These are phyloP conservation scores for Amanita thiersii DNA, from an alignment of 768 basidiomycete species.

Conservation along the genomic window DNA sequence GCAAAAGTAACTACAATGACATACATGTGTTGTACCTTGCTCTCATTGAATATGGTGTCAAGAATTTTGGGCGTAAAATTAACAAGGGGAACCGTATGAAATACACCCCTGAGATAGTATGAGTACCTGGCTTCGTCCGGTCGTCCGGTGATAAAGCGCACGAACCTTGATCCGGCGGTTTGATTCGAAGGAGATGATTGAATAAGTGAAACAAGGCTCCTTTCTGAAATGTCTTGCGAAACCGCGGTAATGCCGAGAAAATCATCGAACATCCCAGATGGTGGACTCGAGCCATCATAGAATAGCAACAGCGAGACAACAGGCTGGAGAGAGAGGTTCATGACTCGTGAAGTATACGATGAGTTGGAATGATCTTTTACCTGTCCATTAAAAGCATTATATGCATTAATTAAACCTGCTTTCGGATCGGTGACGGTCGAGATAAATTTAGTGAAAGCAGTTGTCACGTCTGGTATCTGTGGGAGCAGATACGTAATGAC, in stretches of 20 bases:
- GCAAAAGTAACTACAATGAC: slow-evolving; percentile 8
- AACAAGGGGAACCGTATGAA: slow-evolving; percentile 28
- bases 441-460: too few relatives aligned
- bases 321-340: slow-evolving; percentile 15
- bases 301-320: slow-evolving; percentile 27
- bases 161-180: slow-evolving; percentile 14
- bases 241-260: slow-evolving; percentile 31
- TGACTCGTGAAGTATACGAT: too few relatives aligned
- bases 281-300: slow-evolving; percentile 42
- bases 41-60: slow-evolving; percentile 27
- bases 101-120: slow-evolving; percentile 13
- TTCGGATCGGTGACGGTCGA: too few relatives aligned
- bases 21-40: slow-evolving; percentile 19
- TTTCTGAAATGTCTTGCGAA: slow-evolving; percentile 22
- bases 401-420: too few relatives aligned
- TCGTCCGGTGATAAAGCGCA: too few relatives aligned
- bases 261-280: slow-evolving; percentile 36
- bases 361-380: too few relatives aligned
- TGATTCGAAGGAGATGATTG: slow-evolving; percentile 19
- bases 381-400: too few relatives aligned
- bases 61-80: slow-evolving; percentile 22
- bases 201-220: slow-evolving; percentile 26
- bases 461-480: too few relatives aligned
- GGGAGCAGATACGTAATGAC: too few relatives aligned
- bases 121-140: slow-evolving; percentile 11